Conservation (phyloP, 768 basidiomycete species). For the Myochromella boudieri region DNA sequence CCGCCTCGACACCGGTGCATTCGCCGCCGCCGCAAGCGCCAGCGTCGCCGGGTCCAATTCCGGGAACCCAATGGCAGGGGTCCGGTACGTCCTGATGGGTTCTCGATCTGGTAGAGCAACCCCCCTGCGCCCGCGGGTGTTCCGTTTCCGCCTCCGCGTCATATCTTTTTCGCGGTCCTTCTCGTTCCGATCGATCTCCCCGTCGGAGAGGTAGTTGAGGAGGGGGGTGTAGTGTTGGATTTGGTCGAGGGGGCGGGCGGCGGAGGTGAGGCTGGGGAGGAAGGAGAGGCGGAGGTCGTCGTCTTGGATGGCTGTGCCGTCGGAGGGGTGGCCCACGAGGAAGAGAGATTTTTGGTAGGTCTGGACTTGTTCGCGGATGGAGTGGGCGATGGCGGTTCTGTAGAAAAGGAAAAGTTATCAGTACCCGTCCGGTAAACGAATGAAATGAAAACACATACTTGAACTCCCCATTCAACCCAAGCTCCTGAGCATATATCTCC, state of each 20-base stretch:
- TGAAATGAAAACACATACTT: conserved; percentile 50
- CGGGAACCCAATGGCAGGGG: conserved; percentile 83
- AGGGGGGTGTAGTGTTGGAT: conserved; percentile 81
- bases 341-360: conserved; percentile 90
- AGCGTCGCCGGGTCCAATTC: conserved; percentile 72
- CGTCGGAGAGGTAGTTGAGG: conserved; percentile 87
- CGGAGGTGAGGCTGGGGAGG: conserved; percentile 75
- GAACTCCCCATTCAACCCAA: conserved; percentile 92
- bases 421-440: not conserved
- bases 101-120: conserved; percentile 91
- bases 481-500: conserved; percentile 78
- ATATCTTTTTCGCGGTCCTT: conserved; percentile 93
- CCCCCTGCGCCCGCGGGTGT: conserved; percentile 79
- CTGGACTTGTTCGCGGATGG: conserved; percentile 93
- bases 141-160: conserved; percentile 80
- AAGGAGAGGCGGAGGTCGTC: conserved; percentile 91
- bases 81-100: conserved; percentile 87
- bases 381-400: conserved; percentile 93
- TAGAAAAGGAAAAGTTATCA: not conserved
- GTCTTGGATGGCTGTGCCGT: conserved; percentile 76
- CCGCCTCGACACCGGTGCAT: conserved; percentile 69
- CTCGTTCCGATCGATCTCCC: conserved; percentile 86
- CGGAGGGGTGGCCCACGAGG: conserved; percentile 84
- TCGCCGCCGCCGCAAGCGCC: conserved; percentile 62
- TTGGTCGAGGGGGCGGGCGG: conserved; percentile 74